These are phyloP conservation scores for Fraxinus americana DNA, from an alignment of 257 asterid species.

Conservation along the genomic window DNA sequence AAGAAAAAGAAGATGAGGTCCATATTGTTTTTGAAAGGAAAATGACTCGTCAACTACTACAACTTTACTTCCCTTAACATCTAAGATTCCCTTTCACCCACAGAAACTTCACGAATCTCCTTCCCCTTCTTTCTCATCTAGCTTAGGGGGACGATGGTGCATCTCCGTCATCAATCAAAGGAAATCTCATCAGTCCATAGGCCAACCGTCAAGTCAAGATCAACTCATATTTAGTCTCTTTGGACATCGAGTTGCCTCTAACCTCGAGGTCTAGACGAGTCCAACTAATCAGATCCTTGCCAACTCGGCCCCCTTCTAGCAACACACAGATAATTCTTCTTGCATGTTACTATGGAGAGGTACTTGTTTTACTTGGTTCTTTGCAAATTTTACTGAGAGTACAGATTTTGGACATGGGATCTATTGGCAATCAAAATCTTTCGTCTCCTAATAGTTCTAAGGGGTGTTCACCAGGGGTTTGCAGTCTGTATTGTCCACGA, in stretches of 20 bases:
- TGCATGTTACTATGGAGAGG: background rate
- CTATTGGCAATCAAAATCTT: constrained; percentile 29
- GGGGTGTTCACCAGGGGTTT: constrained; percentile 38
- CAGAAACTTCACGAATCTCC: background rate
- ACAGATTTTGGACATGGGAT: constrained; percentile 27
- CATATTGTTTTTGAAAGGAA: background rate
- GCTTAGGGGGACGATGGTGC: background rate
- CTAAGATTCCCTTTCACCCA: constrained; percentile 9
- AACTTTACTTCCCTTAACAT: constrained; percentile 1
- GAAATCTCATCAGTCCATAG: background rate
- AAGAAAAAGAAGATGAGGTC: constrained; percentile 27
- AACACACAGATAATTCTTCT: background rate
- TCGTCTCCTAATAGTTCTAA: constrained; percentile 33
- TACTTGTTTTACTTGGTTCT: background rate
- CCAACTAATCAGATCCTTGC: background rate
- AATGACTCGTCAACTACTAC: background rate
- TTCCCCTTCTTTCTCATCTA: background rate
- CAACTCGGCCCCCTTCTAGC: background rate
- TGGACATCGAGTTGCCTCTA: background rate
- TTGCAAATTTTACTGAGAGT: background rate
- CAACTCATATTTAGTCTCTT: background rate
- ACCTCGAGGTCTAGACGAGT: background rate
- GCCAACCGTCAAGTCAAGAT: background rate
- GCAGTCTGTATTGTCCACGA: background rate
- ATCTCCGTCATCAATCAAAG: background rate